phyloP scores from a whole-genome alignment of 2,329 filamentous ascomycete genomes.

The Trichophyton benhamiae region DNA sequence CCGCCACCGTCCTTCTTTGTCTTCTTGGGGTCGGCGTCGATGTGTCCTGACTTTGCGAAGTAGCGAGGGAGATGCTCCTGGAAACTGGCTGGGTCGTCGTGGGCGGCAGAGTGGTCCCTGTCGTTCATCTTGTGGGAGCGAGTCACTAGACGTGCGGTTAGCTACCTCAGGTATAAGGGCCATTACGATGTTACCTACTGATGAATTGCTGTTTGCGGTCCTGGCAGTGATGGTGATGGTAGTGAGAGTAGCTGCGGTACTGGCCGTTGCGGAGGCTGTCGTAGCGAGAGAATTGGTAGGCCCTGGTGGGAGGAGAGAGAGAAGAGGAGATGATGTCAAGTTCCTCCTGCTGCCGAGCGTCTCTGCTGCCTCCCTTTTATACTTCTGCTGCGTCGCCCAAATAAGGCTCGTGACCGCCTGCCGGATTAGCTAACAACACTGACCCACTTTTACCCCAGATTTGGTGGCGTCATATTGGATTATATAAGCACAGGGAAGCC shows the following conservation, averaged over 20 bases:
- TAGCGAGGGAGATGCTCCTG: constrained; percentile 75
- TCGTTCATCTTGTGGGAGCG: constrained; percentile 94
- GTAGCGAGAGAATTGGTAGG: neutral
- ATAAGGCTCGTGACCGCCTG: constrained; percentile 3
- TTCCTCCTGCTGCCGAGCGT: neutral
- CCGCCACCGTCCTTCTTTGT: constrained; percentile 93
- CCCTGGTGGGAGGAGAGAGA: neutral
- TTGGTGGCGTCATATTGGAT: neutral
- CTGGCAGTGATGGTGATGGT: neutral
- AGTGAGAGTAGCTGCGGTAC: neutral
- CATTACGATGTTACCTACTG: neutral
- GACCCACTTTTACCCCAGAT: constrained; percentile 4
- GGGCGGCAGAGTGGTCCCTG: constrained; percentile 71
- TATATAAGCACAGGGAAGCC: neutral
- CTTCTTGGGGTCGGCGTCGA: constrained; percentile 76
- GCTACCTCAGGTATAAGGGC: neutral
- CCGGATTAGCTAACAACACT: neutral
- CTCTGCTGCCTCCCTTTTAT: neutral
- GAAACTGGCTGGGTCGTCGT: constrained; percentile 55
- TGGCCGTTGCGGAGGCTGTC: neutral
- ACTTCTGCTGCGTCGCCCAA: neutral
- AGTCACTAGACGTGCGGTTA: constrained; percentile 57
- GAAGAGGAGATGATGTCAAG: neutral
- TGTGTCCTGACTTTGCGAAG: constrained; percentile 78
- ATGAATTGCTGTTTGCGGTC: neutral